Evolutionary conservation across 2,329 filamentous ascomycete species (phyloP).

Genomic region (Epichloe gansuensis): DNA sequence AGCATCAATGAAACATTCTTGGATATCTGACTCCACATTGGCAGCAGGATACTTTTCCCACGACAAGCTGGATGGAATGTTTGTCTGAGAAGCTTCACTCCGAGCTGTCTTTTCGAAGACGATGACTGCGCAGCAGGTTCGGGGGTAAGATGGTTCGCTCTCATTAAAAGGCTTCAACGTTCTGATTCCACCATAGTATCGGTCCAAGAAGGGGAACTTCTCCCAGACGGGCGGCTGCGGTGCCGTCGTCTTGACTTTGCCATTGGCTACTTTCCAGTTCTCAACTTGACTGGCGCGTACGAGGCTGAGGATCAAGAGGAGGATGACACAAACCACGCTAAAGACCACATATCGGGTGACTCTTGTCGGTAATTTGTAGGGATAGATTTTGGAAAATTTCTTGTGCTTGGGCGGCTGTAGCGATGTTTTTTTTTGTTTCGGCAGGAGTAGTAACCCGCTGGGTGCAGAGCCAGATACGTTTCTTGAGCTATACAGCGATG

Average conservation of each 20-base stretch:
- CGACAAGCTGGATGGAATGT: constrained; percentile 14
- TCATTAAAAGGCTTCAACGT: constrained; percentile 52
- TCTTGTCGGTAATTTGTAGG: constrained; percentile 56
- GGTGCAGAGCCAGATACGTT: constrained; percentile 33
- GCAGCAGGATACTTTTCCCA: constrained; percentile 23
- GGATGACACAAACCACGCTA: constrained; percentile 52
- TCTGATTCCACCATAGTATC: constrained; percentile 82
- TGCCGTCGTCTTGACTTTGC: constrained; percentile 30
- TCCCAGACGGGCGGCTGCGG: constrained; percentile 66
- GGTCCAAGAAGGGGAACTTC: constrained; percentile 68
- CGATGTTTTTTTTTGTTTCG: constrained; percentile 15
- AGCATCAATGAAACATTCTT: constrained; percentile 69
- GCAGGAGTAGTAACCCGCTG: constrained; percentile 32
- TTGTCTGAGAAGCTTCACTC: constrained; percentile 6
- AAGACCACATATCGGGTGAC: constrained; percentile 71
- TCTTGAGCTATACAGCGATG: constrained; percentile 41
- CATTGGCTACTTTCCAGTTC: constrained; percentile 49
- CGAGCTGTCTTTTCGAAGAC: constrained; percentile 9
- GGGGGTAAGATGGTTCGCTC: constrained; percentile 75
- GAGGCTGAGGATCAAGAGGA: constrained; percentile 67
- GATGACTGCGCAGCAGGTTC: constrained; percentile 28
- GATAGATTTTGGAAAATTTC: constrained; percentile 16
- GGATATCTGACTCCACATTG: constrained; percentile 38
- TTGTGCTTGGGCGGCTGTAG: constrained; percentile 10
- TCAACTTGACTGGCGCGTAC: constrained; percentile 62